Evolutionary conservation across 2,329 filamentous ascomycete species (phyloP).

Genomic region (Talaromyces amestolkiae): DNA sequence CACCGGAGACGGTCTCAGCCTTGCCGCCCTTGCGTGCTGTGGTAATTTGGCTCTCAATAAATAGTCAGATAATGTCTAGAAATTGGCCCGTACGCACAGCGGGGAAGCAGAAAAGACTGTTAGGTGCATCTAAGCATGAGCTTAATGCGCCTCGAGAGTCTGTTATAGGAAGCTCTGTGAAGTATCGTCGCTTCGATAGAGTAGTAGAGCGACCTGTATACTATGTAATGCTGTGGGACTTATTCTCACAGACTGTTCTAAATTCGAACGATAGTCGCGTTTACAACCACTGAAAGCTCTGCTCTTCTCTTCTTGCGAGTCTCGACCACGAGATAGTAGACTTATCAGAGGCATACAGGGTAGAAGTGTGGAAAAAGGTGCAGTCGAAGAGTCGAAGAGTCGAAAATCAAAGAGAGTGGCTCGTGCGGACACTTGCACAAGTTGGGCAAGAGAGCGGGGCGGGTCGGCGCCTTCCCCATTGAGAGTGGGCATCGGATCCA

Average conservation of each 20-base stretch:
- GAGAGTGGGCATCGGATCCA: not conserved
- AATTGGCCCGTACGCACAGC: not conserved
- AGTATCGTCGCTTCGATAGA: not conserved
- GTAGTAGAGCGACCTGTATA: not conserved
- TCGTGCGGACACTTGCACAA: not conserved
- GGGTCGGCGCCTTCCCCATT: constrained; percentile 5
- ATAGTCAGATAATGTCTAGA: not conserved
- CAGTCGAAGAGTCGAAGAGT: not conserved
- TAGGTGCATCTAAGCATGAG: constrained; percentile 12
- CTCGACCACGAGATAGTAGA: too few relatives aligned
- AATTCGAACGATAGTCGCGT: not conserved
- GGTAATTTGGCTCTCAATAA: not conserved
- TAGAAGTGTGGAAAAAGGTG: not conserved
- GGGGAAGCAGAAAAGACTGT: constrained; percentile 12
- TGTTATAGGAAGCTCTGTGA: constrained; percentile 5
- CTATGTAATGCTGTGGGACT: not conserved
- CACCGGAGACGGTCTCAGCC: constrained; percentile 5
- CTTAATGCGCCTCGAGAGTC: constrained; percentile 7
- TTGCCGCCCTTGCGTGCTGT: constrained; percentile 16
- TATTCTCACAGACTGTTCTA: not conserved
- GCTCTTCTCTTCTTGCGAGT: too few relatives aligned
- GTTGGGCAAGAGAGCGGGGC: not conserved
- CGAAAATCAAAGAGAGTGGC: not conserved
- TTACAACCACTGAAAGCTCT: too few relatives aligned
- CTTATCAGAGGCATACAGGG: not conserved